These are phyloP conservation scores for Vitis amurensis DNA, from an alignment of 164 flowering plant genomes.

Conservation along the genomic window DNA sequence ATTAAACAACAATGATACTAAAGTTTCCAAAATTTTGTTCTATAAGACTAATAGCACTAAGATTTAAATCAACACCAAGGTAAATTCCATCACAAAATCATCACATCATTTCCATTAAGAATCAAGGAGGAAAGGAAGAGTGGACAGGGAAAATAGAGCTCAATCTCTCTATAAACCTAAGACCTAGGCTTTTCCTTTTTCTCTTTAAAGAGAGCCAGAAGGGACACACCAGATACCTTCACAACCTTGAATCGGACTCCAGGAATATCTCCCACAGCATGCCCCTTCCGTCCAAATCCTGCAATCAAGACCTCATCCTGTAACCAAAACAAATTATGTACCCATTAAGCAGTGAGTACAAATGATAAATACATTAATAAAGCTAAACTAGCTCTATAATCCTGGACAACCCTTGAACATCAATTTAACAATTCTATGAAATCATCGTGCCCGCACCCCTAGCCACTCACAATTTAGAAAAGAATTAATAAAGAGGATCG, in stretches of 20 bases:
- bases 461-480: no score
- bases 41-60: no score
- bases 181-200: constrained; percentile 74
- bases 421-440: no score
- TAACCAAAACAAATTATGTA: not conserved
- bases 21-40: no score
- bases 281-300: constrained; percentile 66
- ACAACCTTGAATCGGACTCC: constrained; percentile 73
- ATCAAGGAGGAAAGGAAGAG: no score
- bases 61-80: no score
- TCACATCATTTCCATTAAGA: no score
- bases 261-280: constrained; percentile 74
- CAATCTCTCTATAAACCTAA: constrained; percentile 8
- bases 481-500: no score
- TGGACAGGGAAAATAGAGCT: not conserved
- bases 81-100: no score
- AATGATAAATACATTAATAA: not conserved
- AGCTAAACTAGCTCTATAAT: not conserved
- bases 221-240: constrained; percentile 71
- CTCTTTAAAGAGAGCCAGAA: constrained; percentile 63
- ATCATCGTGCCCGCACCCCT: no score
- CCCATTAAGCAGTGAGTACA: not conserved
- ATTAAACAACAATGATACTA: no score
- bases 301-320: constrained; percentile 72
- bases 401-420: no score